A percentile compares a stretch with the other conserved stretches of the same genome.
Evolutionary conservation across 345 rosid species (phyloP).

Genomic region (Rhizophora apiculata): DNA sequence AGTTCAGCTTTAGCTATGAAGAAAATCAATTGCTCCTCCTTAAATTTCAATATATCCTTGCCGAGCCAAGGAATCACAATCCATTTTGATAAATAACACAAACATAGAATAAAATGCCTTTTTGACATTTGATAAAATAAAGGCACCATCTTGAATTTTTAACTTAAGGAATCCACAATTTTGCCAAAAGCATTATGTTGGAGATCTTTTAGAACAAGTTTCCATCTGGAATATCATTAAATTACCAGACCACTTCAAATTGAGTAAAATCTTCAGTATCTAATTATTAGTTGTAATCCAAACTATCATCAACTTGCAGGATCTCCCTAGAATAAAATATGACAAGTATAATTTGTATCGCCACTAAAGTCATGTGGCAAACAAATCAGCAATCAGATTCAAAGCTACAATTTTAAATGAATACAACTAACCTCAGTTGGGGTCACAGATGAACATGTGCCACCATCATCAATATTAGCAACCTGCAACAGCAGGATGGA

Average conservation of each 20-base stretch:
- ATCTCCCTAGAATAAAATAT: too few relatives aligned
- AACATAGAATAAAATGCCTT: background rate
- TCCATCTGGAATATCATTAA: too few relatives aligned
- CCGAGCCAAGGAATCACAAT: background rate
- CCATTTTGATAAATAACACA: background rate
- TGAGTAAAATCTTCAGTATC: too few relatives aligned
- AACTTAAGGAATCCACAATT: background rate
- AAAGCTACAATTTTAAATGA: constrained; percentile 1
- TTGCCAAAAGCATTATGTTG: background rate
- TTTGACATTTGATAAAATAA: background rate
- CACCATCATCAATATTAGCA: constrained; percentile 33
- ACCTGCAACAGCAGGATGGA: constrained; percentile 30
- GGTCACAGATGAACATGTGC: constrained; percentile 39
- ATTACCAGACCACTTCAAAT: too few relatives aligned
- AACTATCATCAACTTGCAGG: too few relatives aligned
- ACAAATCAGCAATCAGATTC: background rate
- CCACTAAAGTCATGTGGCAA: background rate
- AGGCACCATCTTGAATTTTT: too few relatives aligned
- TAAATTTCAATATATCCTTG: background rate
- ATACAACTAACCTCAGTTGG: constrained; percentile 56
- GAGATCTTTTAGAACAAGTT: background rate
- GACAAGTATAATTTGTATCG: too few relatives aligned
- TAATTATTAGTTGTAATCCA: too few relatives aligned
- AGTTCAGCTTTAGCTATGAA: too few relatives aligned
- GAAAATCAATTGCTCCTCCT: too few relatives aligned